Evolutionary conservation across 768 basidiomycete genomes (phyloP), one percentile per base, ranked within the genome.

Genomic region (Boletus pseudopeckii): DNA sequence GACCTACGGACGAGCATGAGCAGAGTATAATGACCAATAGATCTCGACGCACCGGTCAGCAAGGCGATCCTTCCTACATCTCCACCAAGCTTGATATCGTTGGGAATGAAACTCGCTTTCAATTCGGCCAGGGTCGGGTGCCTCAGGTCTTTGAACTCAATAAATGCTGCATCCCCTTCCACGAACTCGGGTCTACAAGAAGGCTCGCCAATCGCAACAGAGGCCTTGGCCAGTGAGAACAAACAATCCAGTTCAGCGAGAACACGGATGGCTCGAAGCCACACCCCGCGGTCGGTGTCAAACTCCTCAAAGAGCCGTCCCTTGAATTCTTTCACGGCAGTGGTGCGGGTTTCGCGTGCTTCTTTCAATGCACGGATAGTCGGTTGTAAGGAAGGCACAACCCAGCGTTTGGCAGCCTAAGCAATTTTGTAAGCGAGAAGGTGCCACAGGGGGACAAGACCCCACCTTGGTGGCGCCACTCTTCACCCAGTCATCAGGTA

Each of bases 241-340:
- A 99, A 74, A 69, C 97, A 99, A 69, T 99, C 97, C n/a, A 99
- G 77, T 72, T 99, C 95, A 7, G 97, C 88, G 46, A 96, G 80
- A 15, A 92, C 85, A 36, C 91, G 83, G 57, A 94, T 79, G 11
- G 86, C 83, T n/a, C 85, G 82, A 64, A 94, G 71, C 91, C 92
- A 96, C 15, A 87, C 72, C 14, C 80, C 77, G 41, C 90, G 84
- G 64, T 95, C 90, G 4, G 78, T 71, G 66, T 92, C 90, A 62
- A 95, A 94, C 70, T 92, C 90, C 28, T 76, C 80, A 61, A 79
- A 96, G 17, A 95, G 74, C 37, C 85, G 81, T 64, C 76, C 80
- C 66, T 87, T 90, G 76, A 98, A 99, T 10, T 82, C 79, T 67
- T 88, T 93, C 72, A 92, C 83, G 7, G 85, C 84, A 3, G 82